These are phyloP conservation scores for Vigna reflexopilosa DNA, from an alignment of 306 rosid species.

Conservation along the genomic window DNA sequence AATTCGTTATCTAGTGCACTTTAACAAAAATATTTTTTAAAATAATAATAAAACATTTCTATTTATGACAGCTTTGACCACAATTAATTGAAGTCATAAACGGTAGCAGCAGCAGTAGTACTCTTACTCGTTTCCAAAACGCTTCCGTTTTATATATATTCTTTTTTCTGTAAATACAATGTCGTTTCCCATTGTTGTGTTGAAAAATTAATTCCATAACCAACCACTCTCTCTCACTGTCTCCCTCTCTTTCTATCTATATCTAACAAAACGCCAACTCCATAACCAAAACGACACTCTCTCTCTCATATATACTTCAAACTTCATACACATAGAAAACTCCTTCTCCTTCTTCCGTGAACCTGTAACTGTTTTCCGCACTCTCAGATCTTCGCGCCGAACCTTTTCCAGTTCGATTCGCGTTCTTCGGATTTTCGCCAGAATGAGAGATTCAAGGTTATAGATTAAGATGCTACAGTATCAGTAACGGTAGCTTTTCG, in stretches of 20 bases:
- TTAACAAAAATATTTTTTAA: background rate
- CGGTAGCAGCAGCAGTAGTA: background rate
- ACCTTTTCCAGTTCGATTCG: background rate
- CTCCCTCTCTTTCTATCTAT: constrained; percentile 15
- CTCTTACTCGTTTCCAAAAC: background rate
- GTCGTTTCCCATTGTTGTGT: background rate
- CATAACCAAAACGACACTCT: constrained; percentile 1
- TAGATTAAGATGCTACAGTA: background rate
- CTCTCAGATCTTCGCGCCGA: constrained; percentile 57
- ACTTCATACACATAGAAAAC: background rate
- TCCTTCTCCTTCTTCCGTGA: background rate
- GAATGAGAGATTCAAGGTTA: constrained; percentile 21
- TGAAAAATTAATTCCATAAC: background rate
- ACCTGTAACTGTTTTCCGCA: constrained; percentile 49
- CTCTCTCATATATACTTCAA: background rate
- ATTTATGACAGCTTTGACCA: constrained; percentile 5
- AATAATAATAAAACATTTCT: background rate
- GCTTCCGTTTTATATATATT: background rate
- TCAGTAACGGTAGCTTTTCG: background rate
- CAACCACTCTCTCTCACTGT: background rate
- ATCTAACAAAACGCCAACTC: constrained; percentile 25
- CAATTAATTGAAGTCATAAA: background rate
- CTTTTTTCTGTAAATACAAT: background rate
- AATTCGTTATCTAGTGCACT: too few relatives aligned
- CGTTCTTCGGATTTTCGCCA: constrained; percentile 4